These are phyloP conservation scores for Kluyveromyces siamensis DNA, from an alignment of 805 yeast species.

Conservation along the genomic window DNA sequence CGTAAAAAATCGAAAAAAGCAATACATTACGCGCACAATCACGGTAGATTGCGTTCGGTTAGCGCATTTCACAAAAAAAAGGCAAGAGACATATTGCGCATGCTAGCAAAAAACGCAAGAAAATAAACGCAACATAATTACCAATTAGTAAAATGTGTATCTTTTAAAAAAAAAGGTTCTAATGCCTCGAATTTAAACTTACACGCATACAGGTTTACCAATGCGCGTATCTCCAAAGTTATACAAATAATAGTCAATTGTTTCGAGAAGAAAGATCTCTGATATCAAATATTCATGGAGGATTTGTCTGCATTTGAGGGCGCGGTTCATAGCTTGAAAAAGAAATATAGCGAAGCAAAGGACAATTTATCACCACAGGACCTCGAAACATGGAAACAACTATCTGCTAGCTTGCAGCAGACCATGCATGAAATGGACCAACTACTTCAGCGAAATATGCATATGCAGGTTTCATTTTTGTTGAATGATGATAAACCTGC, in stretches of 20 bases:
- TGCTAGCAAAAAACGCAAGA: no score
- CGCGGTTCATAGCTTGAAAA: background rate
- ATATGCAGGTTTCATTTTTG: conserved; percentile 6
- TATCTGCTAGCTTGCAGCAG: background rate
- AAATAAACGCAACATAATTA: no score
- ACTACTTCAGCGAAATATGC: background rate
- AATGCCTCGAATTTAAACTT: no score
- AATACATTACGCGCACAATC: no score
- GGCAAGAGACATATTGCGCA: no score
- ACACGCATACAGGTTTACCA: no score
- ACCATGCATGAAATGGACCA: background rate
- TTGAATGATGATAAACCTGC: conserved; percentile 1
- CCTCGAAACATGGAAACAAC: background rate
- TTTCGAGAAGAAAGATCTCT: background rate
- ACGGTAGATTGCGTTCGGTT: no score
- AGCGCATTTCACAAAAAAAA: no score
- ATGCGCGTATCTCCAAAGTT: no score
- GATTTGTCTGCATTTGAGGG: background rate
- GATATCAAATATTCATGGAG: background rate
- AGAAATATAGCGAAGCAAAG: background rate
- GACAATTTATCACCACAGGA: background rate
- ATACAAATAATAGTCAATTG: background rate
- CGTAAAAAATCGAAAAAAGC: no score
- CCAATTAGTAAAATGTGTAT: no score
- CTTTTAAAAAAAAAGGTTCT: no score